Percentiles rank a stretch among this genome's conserved stretches.
Conservation (phyloP, 805 yeast genomes). For the Wickerhamomyces silvicola region DNA sequence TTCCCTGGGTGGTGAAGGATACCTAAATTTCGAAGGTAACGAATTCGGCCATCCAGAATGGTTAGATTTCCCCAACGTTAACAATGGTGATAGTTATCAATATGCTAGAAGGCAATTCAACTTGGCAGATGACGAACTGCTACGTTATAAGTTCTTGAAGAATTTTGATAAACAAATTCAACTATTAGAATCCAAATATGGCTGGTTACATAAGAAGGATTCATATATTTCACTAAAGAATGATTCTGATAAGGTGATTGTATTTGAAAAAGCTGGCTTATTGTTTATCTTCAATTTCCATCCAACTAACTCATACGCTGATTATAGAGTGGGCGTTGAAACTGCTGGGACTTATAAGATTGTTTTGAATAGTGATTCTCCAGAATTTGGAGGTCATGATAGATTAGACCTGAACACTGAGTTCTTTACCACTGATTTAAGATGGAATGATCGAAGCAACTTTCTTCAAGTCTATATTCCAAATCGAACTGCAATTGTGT, state of each 20-base stretch:
- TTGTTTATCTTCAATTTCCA: constrained; percentile 87
- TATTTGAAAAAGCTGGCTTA: constrained; percentile 80
- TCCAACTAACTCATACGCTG: constrained; percentile 74
- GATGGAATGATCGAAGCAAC: constrained; percentile 77
- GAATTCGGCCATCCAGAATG: constrained; percentile 99
- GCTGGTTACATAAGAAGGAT: constrained; percentile 66
- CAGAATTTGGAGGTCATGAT: constrained; percentile 73
- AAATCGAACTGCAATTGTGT: constrained; percentile 59
- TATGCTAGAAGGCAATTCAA: constrained; percentile 96
- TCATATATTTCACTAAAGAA: constrained; percentile 86
- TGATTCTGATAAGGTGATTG: constrained; percentile 83
- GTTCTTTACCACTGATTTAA: constrained; percentile 65
- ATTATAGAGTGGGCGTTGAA: constrained; percentile 89
- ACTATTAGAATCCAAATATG: constrained; percentile 57
- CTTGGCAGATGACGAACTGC: constrained; percentile 67
- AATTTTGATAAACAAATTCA: constrained; percentile 87
- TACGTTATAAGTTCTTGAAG: constrained; percentile 74
- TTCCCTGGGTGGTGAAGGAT: constrained; percentile 94
- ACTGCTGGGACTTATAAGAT: constrained; percentile 68
- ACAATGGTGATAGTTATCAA: constrained; percentile 82
- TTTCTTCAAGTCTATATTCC: constrained; percentile 78
- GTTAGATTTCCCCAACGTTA: constrained; percentile 93
- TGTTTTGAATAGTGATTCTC: constrained; percentile 68
- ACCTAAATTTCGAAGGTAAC: constrained; percentile 92
- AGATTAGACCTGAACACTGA: constrained; percentile 54